Conservation (phyloP, 352 stramenopile species). For the Phytophthora syringae region DNA sequence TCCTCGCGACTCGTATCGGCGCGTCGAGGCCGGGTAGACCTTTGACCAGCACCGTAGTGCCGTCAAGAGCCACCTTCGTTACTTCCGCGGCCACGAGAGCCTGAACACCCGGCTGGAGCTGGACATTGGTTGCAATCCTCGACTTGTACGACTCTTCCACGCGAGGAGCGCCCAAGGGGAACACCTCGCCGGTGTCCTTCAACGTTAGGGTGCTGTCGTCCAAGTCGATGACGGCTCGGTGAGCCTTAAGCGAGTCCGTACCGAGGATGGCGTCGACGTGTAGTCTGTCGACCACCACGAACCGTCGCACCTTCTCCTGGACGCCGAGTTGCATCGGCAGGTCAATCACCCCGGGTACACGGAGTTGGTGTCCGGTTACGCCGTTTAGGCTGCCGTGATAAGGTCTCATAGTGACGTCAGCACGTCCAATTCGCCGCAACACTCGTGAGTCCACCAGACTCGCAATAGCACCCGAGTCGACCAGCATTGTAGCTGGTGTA, state of each 20-base stretch:
- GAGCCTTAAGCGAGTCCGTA: conserved; percentile 3
- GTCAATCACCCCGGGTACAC: not conserved
- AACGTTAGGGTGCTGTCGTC: not conserved
- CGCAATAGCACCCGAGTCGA: not conserved
- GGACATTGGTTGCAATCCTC: not conserved
- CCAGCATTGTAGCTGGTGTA: not conserved
- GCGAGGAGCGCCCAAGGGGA: not conserved
- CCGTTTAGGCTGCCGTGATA: not conserved
- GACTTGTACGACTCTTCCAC: not conserved
- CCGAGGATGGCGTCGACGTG: conserved; percentile 5
- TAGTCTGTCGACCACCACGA: not conserved
- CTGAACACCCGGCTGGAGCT: not conserved
- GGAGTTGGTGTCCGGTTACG: not conserved
- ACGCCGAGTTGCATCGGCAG: not conserved
- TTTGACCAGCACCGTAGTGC: conserved; percentile 1
- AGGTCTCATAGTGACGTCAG: not conserved
- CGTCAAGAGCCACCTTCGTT: not conserved
- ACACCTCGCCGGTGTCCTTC: conserved; percentile 8
- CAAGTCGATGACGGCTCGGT: conserved; percentile 7
- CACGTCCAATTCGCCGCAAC: not conserved
- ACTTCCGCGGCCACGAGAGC: not conserved
- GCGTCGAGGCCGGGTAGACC: not conserved
- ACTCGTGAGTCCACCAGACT: not conserved
- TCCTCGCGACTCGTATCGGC: not conserved
- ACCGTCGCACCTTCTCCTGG: not conserved